Evolutionary conservation across 2,329 filamentous ascomycete species (phyloP).

Genomic region (Aspergillus texensis): DNA sequence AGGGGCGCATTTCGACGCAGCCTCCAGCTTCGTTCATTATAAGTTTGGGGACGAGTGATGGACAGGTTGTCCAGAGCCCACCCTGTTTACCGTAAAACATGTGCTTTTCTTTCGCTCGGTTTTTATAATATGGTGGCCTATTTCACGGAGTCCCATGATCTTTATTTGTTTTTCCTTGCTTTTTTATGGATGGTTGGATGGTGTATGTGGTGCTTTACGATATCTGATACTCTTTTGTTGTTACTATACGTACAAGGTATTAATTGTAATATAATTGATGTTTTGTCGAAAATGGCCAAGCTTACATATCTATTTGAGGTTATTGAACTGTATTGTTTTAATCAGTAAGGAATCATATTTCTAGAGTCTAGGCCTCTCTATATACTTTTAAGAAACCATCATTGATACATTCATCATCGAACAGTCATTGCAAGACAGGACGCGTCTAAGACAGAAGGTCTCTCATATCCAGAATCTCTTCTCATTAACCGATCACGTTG

Average conservation of each 20-base stretch:
- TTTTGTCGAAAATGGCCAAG: too few relatives aligned
- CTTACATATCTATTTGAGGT: not conserved
- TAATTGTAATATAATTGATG: conserved; percentile 24
- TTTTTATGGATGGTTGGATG: conserved; percentile 15
- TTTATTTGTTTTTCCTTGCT: conserved; percentile 1
- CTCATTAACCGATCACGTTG: not conserved
- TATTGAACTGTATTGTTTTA: not conserved
- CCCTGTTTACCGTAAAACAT: not conserved
- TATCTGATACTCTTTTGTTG: conserved; percentile 9
- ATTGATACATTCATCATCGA: conserved; percentile 29
- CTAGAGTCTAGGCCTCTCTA: conserved; percentile 22
- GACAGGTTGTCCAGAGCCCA: not conserved
- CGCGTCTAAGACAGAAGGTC: not conserved
- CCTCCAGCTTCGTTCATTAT: not conserved
- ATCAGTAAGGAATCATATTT: not conserved
- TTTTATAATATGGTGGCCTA: not conserved
- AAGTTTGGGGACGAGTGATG: not conserved
- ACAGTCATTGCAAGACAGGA: conserved; percentile 19
- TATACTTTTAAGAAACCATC: conserved; percentile 26
- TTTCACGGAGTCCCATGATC: not conserved
- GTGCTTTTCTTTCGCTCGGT: not conserved
- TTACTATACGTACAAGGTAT: conserved; percentile 9
- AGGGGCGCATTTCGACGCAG: not conserved
- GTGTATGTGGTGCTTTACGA: conserved; percentile 14
- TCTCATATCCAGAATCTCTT: not conserved